A percentile compares a stretch with the other conserved stretches of the same genome.
These are phyloP conservation scores for Candida maltosa DNA, from an alignment of 805 yeast species.

Conservation along the genomic window DNA sequence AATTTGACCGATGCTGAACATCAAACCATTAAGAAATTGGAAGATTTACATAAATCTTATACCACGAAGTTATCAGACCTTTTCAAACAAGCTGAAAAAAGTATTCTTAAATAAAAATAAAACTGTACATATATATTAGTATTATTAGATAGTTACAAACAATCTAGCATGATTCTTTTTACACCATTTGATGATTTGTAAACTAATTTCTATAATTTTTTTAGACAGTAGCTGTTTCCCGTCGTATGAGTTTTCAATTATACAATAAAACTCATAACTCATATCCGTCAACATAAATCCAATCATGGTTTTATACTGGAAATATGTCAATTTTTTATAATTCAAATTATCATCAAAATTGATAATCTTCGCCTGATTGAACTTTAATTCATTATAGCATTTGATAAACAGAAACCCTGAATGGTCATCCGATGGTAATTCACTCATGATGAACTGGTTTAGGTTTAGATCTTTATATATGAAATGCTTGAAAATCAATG, in stretches of 20 bases:
- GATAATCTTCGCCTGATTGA: conserved; percentile 1
- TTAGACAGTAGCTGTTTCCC: conserved; percentile 52
- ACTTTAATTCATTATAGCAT: conserved; percentile 17
- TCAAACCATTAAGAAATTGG: conserved; percentile 58
- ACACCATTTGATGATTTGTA: conserved; percentile 73
- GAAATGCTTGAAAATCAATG: conserved; percentile 63
- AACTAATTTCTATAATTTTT: conserved; percentile 57
- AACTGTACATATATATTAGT: background rate
- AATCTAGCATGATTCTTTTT: conserved; percentile 64
- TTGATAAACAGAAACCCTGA: conserved; percentile 29
- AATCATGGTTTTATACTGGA: conserved; percentile 34
- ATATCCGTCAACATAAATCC: conserved; percentile 38
- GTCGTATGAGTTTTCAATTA: no score
- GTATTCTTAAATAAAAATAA: conserved; percentile 27
- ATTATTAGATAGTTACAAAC: conserved; percentile 36
- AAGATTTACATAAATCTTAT: conserved; percentile 66
- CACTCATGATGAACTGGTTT: conserved; percentile 61
- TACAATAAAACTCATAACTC: conserved; percentile 34
- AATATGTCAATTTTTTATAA: conserved; percentile 43
- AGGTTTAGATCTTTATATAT: conserved; percentile 68
- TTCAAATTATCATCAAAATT: conserved; percentile 9
- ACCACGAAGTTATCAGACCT: conserved; percentile 53
- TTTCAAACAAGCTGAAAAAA: conserved; percentile 54
- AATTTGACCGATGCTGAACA: conserved; percentile 54
- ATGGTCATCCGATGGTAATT: conserved; percentile 6